These are phyloP conservation scores for Rutstroemia sp. DNA, from an alignment of 2,329 filamentous ascomycete species.

Conservation along the genomic window DNA sequence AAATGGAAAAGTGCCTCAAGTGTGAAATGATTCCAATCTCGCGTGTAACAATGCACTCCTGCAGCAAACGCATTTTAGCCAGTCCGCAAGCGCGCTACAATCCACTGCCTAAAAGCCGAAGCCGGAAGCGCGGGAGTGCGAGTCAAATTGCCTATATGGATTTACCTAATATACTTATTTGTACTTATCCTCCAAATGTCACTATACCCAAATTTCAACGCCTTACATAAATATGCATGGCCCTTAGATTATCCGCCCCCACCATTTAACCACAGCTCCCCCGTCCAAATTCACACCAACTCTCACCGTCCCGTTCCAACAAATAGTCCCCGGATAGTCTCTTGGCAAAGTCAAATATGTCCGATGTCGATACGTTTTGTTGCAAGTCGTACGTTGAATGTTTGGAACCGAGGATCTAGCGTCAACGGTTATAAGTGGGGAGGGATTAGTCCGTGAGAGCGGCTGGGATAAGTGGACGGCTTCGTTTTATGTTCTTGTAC, in stretches of 20 bases:
- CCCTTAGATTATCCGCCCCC: background rate
- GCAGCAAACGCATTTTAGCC: background rate
- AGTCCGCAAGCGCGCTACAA: slow-evolving; percentile 5
- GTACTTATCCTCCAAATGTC: background rate
- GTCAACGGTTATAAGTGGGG: background rate
- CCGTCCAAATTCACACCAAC: background rate
- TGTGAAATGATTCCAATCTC: background rate
- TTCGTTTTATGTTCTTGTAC: background rate
- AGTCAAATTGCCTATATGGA: slow-evolving; percentile 6
- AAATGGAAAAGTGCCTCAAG: background rate
- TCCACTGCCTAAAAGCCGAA: slow-evolving; percentile 1
- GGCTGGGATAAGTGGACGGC: too few species aligned
- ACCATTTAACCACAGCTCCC: slow-evolving; percentile 1
- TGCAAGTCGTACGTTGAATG: slow-evolving; percentile 12
- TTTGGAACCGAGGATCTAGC: slow-evolving; percentile 8
- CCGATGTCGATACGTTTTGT: slow-evolving; percentile 6
- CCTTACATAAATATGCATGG: background rate
- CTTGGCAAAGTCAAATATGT: background rate
- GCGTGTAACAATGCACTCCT: background rate
- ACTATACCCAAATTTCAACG: background rate
- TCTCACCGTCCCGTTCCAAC: background rate
- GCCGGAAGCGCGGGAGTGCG: slow-evolving; percentile 5
- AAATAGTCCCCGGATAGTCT: background rate
- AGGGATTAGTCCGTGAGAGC: too few species aligned
- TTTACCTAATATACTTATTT: background rate